Base-by-base conservation (phyloP, 2,329 filamentous ascomycete genomes). In the Diplodia mutila region DNA sequence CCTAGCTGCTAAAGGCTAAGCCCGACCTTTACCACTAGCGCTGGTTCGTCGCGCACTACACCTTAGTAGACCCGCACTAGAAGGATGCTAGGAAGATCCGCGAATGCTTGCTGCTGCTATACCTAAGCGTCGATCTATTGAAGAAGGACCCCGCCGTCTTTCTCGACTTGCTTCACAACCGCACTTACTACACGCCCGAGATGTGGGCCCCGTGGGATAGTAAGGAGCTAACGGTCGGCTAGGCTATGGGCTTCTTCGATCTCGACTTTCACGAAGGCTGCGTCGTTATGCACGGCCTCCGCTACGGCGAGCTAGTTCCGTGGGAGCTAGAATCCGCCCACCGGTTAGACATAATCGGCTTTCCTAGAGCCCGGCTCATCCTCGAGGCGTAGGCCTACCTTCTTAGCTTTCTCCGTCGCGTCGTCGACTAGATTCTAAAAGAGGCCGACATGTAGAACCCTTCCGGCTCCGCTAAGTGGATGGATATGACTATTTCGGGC, bases 321-420 rank as follows among this genome's bases (percentile, higher is more conserved):
- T 75, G 71, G 71, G 61, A 70, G 3, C 37, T 39, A 1, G 37
- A 68, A 0, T 59, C 61, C 5, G 70, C 68, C 7, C 74, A 75
- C 53, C 48, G 68, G 6, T 49, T 37, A 18, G 68, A 73, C 14
- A 68, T 70, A 5, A 23, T 75, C 2, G 72, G 73, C 9, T 75
- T 71, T 53, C 73, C 73, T 1, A 68, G 71, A 11, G 71, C 67
- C 4, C 55, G 61, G 3, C 59, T 76, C 3, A 37, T 72, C 3
- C 34, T 73, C 18, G 69, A 74, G 48, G 73, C 73, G 1, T 71
- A 75, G 48, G 57, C 67, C 16, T 39, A 25, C 18, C 37, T 74
- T 1, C 51, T 72, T 29, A 32, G 23, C 11, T 71, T 73, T 7
- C 63, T 74, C 0, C 67, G 69, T n/a, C 12, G 14, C 0, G 34